Conservation (phyloP, 345 rosid species). For the Erucastrum elatum region DNA sequence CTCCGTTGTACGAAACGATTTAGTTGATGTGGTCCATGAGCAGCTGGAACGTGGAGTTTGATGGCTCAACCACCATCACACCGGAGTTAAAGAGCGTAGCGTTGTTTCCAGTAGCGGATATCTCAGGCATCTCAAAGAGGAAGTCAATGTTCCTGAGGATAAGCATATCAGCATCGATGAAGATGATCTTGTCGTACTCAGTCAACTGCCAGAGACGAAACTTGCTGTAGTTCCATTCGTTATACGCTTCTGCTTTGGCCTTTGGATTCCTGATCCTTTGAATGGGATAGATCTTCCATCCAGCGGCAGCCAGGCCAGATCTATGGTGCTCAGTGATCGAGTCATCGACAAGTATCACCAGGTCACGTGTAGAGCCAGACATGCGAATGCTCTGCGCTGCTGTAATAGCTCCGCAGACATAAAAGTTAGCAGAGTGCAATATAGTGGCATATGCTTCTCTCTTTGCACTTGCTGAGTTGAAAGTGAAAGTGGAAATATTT, state of each 20-base stretch:
- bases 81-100: constrained; percentile 87
- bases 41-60: constrained; percentile 77
- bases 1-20: constrained; percentile 86
- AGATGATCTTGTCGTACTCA: constrained; percentile 82
- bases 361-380: constrained; percentile 81
- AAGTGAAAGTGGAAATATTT: not conserved
- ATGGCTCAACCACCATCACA: constrained; percentile 84
- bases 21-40: constrained; percentile 82
- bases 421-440: constrained; percentile 76
- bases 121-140: constrained; percentile 87
- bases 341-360: constrained; percentile 81
- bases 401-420: constrained; percentile 83
- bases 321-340: constrained; percentile 70
- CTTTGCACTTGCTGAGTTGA: constrained; percentile 62
- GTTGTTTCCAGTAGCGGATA: constrained; percentile 73
- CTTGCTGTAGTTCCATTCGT: constrained; percentile 94
- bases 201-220: constrained; percentile 86
- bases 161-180: constrained; percentile 85
- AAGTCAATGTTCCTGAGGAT: constrained; percentile 82
- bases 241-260: constrained; percentile 80
- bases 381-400: constrained; percentile 86
- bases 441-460: constrained; percentile 89
- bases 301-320: constrained; percentile 74
- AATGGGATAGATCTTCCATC: constrained; percentile 82
- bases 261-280: constrained; percentile 80